These are phyloP conservation scores for Gossypium schwendimanii DNA, from an alignment of 441 rosid genomes.

Conservation along the genomic window DNA sequence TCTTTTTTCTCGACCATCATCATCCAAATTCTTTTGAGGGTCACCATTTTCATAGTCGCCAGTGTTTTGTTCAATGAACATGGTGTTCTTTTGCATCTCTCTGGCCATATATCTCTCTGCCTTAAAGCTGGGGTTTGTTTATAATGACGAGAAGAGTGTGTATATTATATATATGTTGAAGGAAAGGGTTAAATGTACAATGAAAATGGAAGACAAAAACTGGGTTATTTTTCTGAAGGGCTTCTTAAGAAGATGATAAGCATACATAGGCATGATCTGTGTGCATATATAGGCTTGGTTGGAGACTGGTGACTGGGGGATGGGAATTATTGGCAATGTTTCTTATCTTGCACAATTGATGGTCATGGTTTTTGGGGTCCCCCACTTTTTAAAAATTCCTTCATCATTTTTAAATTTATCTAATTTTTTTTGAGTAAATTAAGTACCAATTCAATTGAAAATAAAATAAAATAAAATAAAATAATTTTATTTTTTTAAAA, in stretches of 20 bases:
- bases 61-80: conserved; percentile 37
- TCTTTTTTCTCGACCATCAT: conserved; percentile 49
- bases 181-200: not conserved
- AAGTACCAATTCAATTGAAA: no score
- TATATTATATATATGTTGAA: not conserved
- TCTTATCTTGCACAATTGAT: not conserved
- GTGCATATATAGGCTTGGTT: not conserved
- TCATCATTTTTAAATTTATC: no score
- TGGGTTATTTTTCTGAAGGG: not conserved
- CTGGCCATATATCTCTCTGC: conserved; percentile 12
- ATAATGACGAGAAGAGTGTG: not conserved
- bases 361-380: not conserved
- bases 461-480: no score
- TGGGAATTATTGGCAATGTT: not conserved
- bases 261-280: not conserved
- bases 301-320: not conserved
- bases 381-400: not conserved
- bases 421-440: no score
- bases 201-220: not conserved
- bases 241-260: not conserved
- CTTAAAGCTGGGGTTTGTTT: not conserved
- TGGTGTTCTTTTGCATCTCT: conserved; percentile 31
- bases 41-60: conserved; percentile 25
- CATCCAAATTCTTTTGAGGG: conserved; percentile 39
- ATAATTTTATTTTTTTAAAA: no score